A percentile compares a stretch with the other conserved stretches of the same genome.
Conservation (phyloP, 352 stramenopile species). For the Aphanomyces stellatus region DNA sequence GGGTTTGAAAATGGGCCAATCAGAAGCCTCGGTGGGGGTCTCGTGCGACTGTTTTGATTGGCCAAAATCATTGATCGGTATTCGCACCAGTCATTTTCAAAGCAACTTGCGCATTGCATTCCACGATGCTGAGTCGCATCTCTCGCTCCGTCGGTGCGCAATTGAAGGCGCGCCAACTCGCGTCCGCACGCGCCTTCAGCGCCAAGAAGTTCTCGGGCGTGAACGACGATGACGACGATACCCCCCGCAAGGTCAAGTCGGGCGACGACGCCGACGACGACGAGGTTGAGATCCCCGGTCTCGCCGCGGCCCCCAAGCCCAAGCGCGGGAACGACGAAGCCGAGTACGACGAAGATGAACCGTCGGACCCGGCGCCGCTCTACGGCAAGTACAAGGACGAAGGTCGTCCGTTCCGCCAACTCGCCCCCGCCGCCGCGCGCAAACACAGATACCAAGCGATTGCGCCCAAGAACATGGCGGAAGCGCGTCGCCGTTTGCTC, state of each 20-base stretch:
- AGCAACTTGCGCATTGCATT: conserved; percentile 4
- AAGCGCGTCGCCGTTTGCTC: conserved; percentile 63
- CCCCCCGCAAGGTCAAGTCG: conserved; percentile 6
- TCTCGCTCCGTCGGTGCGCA: neutral
- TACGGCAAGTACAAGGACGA: conserved; percentile 52
- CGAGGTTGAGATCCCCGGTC: neutral
- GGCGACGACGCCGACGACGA: conserved; percentile 3
- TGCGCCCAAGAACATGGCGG: conserved; percentile 61
- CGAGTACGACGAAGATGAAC: conserved; percentile 59
- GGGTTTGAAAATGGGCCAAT: conserved; percentile 1
- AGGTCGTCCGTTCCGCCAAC: conserved; percentile 48
- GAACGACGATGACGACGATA: conserved; percentile 9
- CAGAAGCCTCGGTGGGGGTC: neutral
- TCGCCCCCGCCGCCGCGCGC: conserved; percentile 57
- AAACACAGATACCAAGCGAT: conserved; percentile 72
- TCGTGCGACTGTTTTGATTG: neutral
- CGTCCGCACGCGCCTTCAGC: neutral
- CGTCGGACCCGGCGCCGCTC: conserved; percentile 40
- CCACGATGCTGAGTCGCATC: conserved; percentile 10
- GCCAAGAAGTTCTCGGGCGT: neutral
- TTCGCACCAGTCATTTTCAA: conserved; percentile 20
- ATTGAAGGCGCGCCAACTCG: neutral
- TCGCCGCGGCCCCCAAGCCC: neutral
- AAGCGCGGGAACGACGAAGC: conserved; percentile 33
- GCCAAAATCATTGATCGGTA: conserved; percentile 7